A percentile compares a stretch with the other conserved stretches of the same genome.
Conservation (phyloP, 495 filamentous ascomycete species). For the Astrothelium macrocarpum region DNA sequence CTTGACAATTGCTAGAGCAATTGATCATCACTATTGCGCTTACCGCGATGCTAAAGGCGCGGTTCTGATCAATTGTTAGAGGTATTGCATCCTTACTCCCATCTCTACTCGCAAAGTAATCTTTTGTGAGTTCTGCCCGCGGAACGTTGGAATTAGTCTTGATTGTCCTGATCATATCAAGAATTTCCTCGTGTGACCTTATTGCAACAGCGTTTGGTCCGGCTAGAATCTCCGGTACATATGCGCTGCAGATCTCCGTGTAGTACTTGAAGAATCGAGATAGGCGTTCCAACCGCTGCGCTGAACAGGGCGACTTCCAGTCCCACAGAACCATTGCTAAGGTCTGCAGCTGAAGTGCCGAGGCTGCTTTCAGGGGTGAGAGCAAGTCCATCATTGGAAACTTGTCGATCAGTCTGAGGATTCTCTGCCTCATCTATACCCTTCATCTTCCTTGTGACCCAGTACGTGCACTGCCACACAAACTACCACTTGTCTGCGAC, state of each 20-base stretch:
- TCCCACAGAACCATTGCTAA: conserved; percentile 13
- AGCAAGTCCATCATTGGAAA: conserved; percentile 25
- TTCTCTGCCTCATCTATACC: not conserved
- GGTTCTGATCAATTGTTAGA: conserved; percentile 13
- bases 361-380: conserved; percentile 22
- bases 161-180: not conserved
- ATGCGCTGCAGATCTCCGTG: conserved; percentile 20
- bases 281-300: conserved; percentile 18
- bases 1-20: conserved; percentile 20
- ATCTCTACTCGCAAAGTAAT: conserved; percentile 4
- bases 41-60: conserved; percentile 29
- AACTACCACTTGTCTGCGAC: too few species aligned
- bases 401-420: conserved; percentile 9
- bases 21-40: conserved; percentile 31
- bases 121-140: conserved; percentile 2
- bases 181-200: conserved; percentile 9
- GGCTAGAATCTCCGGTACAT: conserved; percentile 20
- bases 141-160: not conserved
- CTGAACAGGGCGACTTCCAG: conserved; percentile 14
- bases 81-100: conserved; percentile 5
- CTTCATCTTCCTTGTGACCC: not conserved
- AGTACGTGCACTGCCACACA: not conserved
- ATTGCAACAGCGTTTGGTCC: not conserved
- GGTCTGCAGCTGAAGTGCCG: not conserved
- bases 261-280: conserved; percentile 31